These are phyloP conservation scores for Filosporella fistucella DNA, from an alignment of 495 filamentous ascomycete genomes.

Conservation along the genomic window DNA sequence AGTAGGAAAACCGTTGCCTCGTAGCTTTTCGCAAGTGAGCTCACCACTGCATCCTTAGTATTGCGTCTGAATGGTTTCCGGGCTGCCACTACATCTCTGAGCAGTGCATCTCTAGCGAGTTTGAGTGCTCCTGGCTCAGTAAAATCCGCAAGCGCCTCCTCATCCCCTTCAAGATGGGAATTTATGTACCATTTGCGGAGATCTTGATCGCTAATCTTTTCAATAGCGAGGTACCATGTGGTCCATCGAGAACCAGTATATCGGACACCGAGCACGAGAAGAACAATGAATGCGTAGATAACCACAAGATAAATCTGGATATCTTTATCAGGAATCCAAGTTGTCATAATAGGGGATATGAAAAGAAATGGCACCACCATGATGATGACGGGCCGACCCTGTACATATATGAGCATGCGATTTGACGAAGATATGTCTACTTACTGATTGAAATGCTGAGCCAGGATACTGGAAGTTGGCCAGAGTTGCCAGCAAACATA, in stretches of 20 bases:
- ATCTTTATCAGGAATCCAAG: slow-evolving; percentile 36
- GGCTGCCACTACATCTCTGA: not conserved
- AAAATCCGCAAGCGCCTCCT: slow-evolving; percentile 14
- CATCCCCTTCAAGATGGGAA: slow-evolving; percentile 32
- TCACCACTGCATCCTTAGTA: slow-evolving; percentile 39
- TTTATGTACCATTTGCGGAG: slow-evolving; percentile 44
- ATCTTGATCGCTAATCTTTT: slow-evolving; percentile 40
- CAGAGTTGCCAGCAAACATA: slow-evolving; percentile 42
- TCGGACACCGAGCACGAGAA: slow-evolving; percentile 36
- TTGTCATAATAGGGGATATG: slow-evolving; percentile 39
- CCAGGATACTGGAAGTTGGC: slow-evolving; percentile 55
- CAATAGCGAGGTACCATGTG: slow-evolving; percentile 42
- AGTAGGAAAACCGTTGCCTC: slow-evolving; percentile 54
- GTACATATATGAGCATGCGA: too few relatives aligned
- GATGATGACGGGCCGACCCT: slow-evolving; percentile 14
- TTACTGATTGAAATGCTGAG: slow-evolving; percentile 40
- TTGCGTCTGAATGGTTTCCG: slow-evolving; percentile 36
- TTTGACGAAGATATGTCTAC: too few relatives aligned
- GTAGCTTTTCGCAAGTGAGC: slow-evolving; percentile 45
- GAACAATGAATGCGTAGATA: slow-evolving; percentile 39
- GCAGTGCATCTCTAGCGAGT: slow-evolving; percentile 36
- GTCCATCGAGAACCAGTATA: slow-evolving; percentile 40
- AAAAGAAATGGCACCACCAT: slow-evolving; percentile 41
- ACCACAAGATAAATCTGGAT: slow-evolving; percentile 39
- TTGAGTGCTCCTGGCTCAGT: slow-evolving; percentile 18